Evolutionary conservation across 495 filamentous ascomycete species (phyloP).

Genomic region (Platismatia glauca): DNA sequence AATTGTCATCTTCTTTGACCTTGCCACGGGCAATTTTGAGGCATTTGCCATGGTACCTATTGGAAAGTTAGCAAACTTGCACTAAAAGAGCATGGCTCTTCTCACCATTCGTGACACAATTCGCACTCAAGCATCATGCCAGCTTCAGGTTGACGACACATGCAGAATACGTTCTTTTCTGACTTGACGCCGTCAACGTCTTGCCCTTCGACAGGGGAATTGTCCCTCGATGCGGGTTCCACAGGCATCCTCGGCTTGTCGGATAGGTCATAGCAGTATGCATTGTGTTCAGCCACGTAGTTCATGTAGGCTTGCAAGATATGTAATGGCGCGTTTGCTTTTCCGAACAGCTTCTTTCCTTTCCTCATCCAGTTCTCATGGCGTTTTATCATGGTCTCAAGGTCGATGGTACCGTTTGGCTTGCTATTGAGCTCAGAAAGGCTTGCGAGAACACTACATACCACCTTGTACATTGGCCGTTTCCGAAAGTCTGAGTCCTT

Average conservation of each 20-base stretch:
- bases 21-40: conserved; percentile 96
- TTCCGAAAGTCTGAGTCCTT: conserved; percentile 64
- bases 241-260: conserved; percentile 85
- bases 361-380: conserved; percentile 99
- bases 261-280: conserved; percentile 83
- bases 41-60: conserved; percentile 96
- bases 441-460: conserved; percentile 78
- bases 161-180: conserved; percentile 85
- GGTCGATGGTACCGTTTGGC: conserved; percentile 77
- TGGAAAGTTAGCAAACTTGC: conserved; percentile 16
- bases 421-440: conserved; percentile 85
- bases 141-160: conserved; percentile 85
- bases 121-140: conserved; percentile 99
- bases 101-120: conserved; percentile 92
- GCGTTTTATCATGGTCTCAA: conserved; percentile 89
- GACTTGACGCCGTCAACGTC: conserved; percentile 40
- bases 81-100: conserved; percentile 10
- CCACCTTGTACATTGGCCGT: conserved; percentile 82
- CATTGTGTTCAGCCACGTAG: conserved; percentile 78
- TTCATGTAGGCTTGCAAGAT: conserved; percentile 93
- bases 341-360: conserved; percentile 97
- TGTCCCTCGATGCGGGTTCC: conserved; percentile 81
- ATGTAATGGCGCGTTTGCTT: conserved; percentile 93
- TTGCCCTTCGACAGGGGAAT: conserved; percentile 61
- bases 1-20: conserved; percentile 96